Evolutionary conservation across 2,329 filamentous ascomycete species (phyloP).

Genomic region (Colletotrichum sp.): DNA sequence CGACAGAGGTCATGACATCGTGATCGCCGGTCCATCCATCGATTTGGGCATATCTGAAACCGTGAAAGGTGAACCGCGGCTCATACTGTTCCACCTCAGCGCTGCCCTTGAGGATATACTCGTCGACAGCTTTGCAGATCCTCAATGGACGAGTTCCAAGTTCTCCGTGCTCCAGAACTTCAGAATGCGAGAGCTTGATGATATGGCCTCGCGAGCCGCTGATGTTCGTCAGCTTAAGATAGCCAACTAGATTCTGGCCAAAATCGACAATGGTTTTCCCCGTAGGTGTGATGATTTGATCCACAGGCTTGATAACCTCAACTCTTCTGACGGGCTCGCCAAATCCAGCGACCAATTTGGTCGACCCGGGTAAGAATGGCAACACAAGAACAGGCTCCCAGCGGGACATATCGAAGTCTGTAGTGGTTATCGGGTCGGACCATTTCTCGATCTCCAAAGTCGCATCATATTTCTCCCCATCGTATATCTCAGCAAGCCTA

Average conservation of each 20-base stretch:
- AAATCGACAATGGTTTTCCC: conserved; percentile 47
- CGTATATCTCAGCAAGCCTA: conserved; percentile 17
- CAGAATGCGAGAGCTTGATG: conserved; percentile 41
- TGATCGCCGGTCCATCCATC: conserved; percentile 40
- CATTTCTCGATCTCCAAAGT: neutral
- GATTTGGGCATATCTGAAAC: conserved; percentile 54
- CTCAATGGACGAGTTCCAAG: conserved; percentile 41
- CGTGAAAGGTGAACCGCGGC: conserved; percentile 56
- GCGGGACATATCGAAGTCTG: neutral
- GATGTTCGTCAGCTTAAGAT: conserved; percentile 28
- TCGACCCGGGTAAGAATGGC: neutral
- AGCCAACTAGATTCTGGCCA: conserved; percentile 49
- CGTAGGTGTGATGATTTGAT: conserved; percentile 33
- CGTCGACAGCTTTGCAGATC: conserved; percentile 38
- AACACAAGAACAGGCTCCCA: neutral
- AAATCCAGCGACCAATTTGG: neutral
- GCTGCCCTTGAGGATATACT: conserved; percentile 30
- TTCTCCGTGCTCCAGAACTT: conserved; percentile 49
- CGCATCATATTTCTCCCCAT: conserved; percentile 21
- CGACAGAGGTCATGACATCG: neutral
- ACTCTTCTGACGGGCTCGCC: conserved; percentile 24
- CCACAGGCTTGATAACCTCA: conserved; percentile 29
- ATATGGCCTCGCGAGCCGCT: conserved; percentile 23
- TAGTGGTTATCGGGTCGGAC: neutral
- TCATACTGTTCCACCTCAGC: conserved; percentile 35